A percentile compares a stretch with the other conserved stretches of the same genome.
These are phyloP conservation scores for Phaeoacremonium minimum DNA, from an alignment of 2,329 filamentous ascomycete genomes.

Conservation along the genomic window DNA sequence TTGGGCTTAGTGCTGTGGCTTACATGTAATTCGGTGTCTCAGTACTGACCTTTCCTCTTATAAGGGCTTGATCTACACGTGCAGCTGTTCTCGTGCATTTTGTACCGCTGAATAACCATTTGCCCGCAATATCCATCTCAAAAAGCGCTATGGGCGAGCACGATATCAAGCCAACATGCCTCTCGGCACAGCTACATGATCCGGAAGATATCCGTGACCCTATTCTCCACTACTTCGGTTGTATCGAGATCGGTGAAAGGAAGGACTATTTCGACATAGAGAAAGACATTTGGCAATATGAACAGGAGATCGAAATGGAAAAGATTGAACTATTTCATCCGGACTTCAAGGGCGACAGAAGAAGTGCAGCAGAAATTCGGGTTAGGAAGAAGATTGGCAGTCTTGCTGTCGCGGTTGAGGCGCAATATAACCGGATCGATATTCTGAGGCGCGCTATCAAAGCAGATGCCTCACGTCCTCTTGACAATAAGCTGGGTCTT, in stretches of 20 bases:
- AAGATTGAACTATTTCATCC: not conserved
- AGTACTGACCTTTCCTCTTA: too few relatives aligned
- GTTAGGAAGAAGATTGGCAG: not conserved
- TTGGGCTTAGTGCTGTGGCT: too few relatives aligned
- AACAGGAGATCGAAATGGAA: not conserved
- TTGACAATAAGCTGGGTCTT: too few relatives aligned
- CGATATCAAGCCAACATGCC: too few relatives aligned
- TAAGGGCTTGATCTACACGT: too few relatives aligned
- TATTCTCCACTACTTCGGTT: constrained; percentile 1
- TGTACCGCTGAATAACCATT: too few relatives aligned
- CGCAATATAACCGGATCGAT: not conserved
- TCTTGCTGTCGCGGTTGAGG: not conserved
- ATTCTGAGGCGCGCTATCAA: too few relatives aligned
- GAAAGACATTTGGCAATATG: not conserved
- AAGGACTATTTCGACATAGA: not conserved
- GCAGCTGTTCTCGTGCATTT: too few relatives aligned
- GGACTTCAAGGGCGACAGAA: not conserved
- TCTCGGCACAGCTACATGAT: not conserved
- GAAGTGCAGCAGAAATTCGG: not conserved
- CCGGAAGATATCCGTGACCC: not conserved
- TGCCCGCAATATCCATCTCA: too few relatives aligned
- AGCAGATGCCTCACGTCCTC: too few relatives aligned
- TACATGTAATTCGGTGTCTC: too few relatives aligned
- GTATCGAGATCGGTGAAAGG: not conserved
- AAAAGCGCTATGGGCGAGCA: too few relatives aligned